These are phyloP conservation scores for Myriosclerotinia scirpicola DNA, from an alignment of 2,329 filamentous ascomycete genomes.

Conservation along the genomic window DNA sequence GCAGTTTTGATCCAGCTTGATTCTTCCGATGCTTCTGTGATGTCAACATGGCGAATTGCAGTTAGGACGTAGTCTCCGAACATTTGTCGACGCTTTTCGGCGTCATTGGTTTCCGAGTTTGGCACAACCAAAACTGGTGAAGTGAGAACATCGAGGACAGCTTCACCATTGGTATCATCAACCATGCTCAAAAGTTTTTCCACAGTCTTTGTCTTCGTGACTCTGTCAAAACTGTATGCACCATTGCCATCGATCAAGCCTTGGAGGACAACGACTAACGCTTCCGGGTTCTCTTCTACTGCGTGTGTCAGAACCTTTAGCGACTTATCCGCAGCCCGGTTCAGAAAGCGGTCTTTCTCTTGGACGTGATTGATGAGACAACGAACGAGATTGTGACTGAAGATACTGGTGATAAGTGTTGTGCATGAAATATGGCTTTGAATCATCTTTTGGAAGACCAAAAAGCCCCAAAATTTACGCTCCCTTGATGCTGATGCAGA, in stretches of 20 bases:
- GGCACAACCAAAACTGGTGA: conserved; percentile 45
- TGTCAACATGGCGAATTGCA: conserved; percentile 37
- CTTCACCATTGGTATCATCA: conserved; percentile 37
- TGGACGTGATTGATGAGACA: conserved; percentile 82
- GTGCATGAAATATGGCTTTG: conserved; percentile 50
- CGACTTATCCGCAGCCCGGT: conserved; percentile 74
- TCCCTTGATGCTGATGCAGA: conserved; percentile 78
- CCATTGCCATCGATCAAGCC: conserved; percentile 70
- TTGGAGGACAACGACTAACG: conserved; percentile 61
- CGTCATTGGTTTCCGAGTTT: conserved; percentile 34
- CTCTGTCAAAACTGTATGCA: conserved; percentile 77
- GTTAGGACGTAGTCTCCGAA: conserved; percentile 40
- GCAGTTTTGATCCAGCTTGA: conserved; percentile 33
- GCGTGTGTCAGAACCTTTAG: conserved; percentile 68
- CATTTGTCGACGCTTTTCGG: conserved; percentile 38
- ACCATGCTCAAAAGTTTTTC: conserved; percentile 52
- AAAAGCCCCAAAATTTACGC: conserved; percentile 89
- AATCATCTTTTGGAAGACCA: conserved; percentile 78
- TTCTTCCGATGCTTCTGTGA: conserved; percentile 28
- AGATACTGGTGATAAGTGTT: conserved; percentile 59
- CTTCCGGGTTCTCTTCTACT: conserved; percentile 59
- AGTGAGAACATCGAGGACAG: conserved; percentile 51
- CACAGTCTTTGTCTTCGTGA: conserved; percentile 82
- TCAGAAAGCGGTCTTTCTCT: conserved; percentile 73
- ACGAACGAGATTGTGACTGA: conserved; percentile 79